A percentile compares a stretch with the other conserved stretches of the same genome.
These are phyloP conservation scores for Malassezia sp. DNA, from an alignment of 1,284 basidiomycete genomes.

Conservation along the genomic window DNA sequence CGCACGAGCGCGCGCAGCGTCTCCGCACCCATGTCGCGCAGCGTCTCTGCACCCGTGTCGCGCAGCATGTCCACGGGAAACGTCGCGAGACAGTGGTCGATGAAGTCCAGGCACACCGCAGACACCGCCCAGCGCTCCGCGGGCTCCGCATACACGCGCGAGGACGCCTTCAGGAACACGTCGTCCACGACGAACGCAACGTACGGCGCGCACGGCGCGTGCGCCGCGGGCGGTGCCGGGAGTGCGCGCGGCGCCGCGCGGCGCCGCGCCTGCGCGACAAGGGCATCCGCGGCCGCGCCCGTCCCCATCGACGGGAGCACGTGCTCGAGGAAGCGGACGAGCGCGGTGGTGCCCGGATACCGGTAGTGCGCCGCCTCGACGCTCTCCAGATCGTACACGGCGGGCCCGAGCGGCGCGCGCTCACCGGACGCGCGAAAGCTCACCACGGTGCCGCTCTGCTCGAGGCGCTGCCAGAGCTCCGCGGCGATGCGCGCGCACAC, in stretches of 20 bases:
- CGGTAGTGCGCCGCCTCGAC: constrained; percentile 65
- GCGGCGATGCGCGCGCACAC: constrained; percentile 56
- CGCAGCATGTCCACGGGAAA: constrained; percentile 56
- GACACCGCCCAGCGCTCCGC: constrained; percentile 78
- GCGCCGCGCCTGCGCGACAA: constrained; percentile 17
- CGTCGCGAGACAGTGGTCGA: constrained; percentile 68
- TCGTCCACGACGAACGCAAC: constrained; percentile 76
- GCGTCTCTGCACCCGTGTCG: constrained; percentile 14
- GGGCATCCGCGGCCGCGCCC: constrained; percentile 11
- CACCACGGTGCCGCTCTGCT: constrained; percentile 57
- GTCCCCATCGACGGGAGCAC: constrained; percentile 47
- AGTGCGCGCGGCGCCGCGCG: not conserved
- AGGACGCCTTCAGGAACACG: constrained; percentile 56
- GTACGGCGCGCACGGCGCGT: constrained; percentile 51
- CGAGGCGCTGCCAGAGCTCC: constrained; percentile 70
- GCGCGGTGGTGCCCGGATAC: constrained; percentile 78
- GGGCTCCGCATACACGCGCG: constrained; percentile 61
- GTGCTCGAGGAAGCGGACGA: constrained; percentile 68
- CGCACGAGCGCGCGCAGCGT: constrained; percentile 48
- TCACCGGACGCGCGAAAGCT: constrained; percentile 17
- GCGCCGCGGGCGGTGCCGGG: constrained; percentile 8
- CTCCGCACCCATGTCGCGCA: constrained; percentile 33
- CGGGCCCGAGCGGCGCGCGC: constrained; percentile 30
- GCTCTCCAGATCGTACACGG: constrained; percentile 61
- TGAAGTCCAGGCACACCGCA: constrained; percentile 69